Evolutionary conservation across 176 grass and related monocot species (phyloP), one percentile per base, ranked within the genome.

Genomic region (Oropetium thomaeum): DNA sequence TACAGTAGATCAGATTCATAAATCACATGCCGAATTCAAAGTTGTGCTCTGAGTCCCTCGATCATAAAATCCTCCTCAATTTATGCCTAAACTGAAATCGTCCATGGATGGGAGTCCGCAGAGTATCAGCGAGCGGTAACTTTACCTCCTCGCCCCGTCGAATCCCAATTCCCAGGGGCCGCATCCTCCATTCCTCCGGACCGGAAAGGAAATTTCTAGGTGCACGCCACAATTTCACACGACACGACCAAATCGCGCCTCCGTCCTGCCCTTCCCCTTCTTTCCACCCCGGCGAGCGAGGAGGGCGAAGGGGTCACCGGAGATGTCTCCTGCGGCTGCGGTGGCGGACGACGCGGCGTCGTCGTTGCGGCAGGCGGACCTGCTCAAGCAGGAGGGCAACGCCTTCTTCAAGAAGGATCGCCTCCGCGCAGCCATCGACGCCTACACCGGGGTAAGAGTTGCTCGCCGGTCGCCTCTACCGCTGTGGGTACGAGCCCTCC

Each of bases 391-490:
- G 76, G 75, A 93, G 47, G 95, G 88, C 23, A 97, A 91, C 86
- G 30, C 33, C 15, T 97, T 74, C 71, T 91, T 93, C 73, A 91
- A 86, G 86, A 97, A 91, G 81, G 89, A 87, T 10, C 90, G 94
- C 16, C 75, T 97, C 70, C 78, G 88, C 65, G 94, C 90, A 62
- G 90, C 94, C 90, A 93, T 97, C 79, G 94, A 93, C 71, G 88
- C 90, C 20, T 93, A 97, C 83, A 93, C 94, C 19, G 94, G 85
- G 90, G 90, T 88, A 60, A 54, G 79, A 10, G 3, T 45, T 1
- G 3, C 49, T 7, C 12, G 13, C 40, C 29, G 17, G 40, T 44
- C 25, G 28, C 20, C 37, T 19, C 38, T 27, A 17, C 25, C 58
- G 2, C 25, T 2, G 37, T 5, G 15, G 37, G 55, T 14, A 10